Evolutionary conservation across 805 yeast genomes (phyloP).

Genomic region (Starmera pachycereana): DNA sequence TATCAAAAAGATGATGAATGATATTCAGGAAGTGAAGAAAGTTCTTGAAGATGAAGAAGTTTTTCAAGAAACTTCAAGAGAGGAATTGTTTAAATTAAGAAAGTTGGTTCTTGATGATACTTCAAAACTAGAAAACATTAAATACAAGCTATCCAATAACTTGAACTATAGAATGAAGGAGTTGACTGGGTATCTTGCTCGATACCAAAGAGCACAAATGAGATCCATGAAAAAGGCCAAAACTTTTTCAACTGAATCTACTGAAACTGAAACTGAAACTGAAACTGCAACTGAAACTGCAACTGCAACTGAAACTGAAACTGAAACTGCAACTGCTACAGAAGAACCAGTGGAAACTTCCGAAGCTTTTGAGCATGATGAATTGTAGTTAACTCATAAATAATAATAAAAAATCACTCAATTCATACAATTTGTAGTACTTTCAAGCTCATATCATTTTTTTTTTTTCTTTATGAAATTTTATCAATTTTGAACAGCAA

Average conservation of each 20-base stretch:
- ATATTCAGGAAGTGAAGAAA: slow-evolving; percentile 20
- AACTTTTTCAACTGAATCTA: not conserved
- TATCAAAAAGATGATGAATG: slow-evolving; percentile 16
- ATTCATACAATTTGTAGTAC: not conserved
- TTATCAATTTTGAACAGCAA: too few species aligned
- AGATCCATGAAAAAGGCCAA: slow-evolving; percentile 12
- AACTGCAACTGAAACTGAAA: not conserved
- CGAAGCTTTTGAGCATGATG: not conserved
- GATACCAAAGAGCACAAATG: slow-evolving; percentile 9
- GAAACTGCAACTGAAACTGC: not conserved
- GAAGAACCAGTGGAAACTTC: not conserved
- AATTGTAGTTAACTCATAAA: not conserved
- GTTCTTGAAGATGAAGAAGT: slow-evolving; percentile 13
- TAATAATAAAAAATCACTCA: too few species aligned
- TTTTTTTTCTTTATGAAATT: too few species aligned
- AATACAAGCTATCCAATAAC: slow-evolving; percentile 10
- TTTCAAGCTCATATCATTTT: too few species aligned
- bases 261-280: not conserved
- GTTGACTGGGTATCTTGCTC: slow-evolving; percentile 9
- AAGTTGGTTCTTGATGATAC: slow-evolving; percentile 15
- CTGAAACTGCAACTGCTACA: not conserved
- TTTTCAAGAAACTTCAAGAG: slow-evolving; percentile 15
- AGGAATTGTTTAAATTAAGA: slow-evolving; percentile 22
- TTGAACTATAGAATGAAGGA: slow-evolving; percentile 23
- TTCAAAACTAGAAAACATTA: slow-evolving; percentile 8